These are phyloP conservation scores for Forsythia viridissima DNA, from an alignment of 257 asterid genomes.

Conservation along the genomic window DNA sequence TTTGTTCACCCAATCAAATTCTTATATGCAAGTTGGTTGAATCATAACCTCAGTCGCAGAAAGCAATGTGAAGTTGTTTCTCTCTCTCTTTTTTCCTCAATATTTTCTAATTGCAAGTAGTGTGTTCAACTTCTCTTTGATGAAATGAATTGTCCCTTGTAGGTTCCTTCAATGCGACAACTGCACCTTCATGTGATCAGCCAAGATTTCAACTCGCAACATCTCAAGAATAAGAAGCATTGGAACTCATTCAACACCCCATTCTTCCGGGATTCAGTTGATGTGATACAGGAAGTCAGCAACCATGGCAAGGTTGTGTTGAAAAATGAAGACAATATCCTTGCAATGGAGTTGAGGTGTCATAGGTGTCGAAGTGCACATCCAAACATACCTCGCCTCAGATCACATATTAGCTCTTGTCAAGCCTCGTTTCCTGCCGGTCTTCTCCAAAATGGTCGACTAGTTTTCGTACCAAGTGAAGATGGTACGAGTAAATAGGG, in stretches of 20 bases:
- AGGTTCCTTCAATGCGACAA: slow-evolving; percentile 92
- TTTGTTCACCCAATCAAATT: background rate
- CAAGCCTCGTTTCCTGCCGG: slow-evolving; percentile 55
- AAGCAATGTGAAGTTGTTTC: background rate
- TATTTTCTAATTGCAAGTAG: background rate
- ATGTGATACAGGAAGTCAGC: slow-evolving; percentile 67
- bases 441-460: slow-evolving; percentile 54
- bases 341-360: slow-evolving; percentile 70
- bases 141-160: slow-evolving; percentile 20
- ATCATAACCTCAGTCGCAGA: background rate
- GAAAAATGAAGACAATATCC: slow-evolving; percentile 38
- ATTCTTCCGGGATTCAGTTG: slow-evolving; percentile 78
- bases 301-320: slow-evolving; percentile 42
- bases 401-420: slow-evolving; percentile 67
- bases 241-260: slow-evolving; percentile 88
- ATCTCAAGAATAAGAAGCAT: slow-evolving; percentile 83
- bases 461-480: slow-evolving; percentile 37
- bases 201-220: slow-evolving; percentile 82
- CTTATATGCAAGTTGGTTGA: background rate
- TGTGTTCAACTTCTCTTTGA: background rate
- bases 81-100: background rate
- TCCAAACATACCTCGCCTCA: slow-evolving; percentile 78
- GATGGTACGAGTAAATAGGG: background rate
- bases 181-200: slow-evolving; percentile 92
- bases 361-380: slow-evolving; percentile 85